A percentile compares a stretch with the other conserved stretches of the same genome.
phyloP scores from a whole-genome alignment of 331 rosid species.

The Pyracantha coccinea region DNA sequence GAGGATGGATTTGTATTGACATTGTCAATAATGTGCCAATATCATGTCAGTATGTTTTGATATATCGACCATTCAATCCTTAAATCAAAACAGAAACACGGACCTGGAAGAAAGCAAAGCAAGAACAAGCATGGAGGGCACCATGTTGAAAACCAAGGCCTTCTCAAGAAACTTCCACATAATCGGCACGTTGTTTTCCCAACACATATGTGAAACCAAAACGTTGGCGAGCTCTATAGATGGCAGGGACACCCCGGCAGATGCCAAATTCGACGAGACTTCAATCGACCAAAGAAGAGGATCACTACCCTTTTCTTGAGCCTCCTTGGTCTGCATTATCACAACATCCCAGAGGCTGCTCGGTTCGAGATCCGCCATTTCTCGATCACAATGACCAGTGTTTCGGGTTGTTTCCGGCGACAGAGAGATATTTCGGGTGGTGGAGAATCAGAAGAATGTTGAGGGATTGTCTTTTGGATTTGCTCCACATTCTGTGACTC shows the following conservation, averaged over 20 bases:
- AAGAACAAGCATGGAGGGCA: slow-evolving; percentile 16
- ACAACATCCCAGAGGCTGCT: slow-evolving; percentile 4
- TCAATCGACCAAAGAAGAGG: slow-evolving; percentile 18
- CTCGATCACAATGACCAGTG: background rate
- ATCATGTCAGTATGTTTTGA: background rate
- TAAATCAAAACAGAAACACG: background rate
- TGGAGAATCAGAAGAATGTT: background rate
- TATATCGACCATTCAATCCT: background rate
- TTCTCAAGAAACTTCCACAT: slow-evolving; percentile 18
- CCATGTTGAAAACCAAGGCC: slow-evolving; percentile 7
- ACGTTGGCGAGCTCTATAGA: background rate
- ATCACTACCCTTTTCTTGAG: slow-evolving; percentile 11
- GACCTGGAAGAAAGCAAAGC: slow-evolving; percentile 19
- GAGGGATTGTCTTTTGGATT: background rate
- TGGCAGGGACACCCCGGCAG: slow-evolving; percentile 4
- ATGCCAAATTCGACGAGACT: background rate
- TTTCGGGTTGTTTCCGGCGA: background rate
- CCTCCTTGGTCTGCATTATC: background rate
- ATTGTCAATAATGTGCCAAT: background rate
- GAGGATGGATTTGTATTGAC: background rate
- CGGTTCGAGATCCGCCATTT: background rate
- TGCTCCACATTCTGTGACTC: background rate
- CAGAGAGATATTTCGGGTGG: background rate
- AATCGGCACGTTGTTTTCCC: slow-evolving; percentile 13
- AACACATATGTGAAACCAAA: slow-evolving; percentile 11